Evolutionary conservation across 1,284 basidiomycete species (phyloP), one percentile per base, ranked within the genome.

Genomic region (Heterobasidion annosum): DNA sequence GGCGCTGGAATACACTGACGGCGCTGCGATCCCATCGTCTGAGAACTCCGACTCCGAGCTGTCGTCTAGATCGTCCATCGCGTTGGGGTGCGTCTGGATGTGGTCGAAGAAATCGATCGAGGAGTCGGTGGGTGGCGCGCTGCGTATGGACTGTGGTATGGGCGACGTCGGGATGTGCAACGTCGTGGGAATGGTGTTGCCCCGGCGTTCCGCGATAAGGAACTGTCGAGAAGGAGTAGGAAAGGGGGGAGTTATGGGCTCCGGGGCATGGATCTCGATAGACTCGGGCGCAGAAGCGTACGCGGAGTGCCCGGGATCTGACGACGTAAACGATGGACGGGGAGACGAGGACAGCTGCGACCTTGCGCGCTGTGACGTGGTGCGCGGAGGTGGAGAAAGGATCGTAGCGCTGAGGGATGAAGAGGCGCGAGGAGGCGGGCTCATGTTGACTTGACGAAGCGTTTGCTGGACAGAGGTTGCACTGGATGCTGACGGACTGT

Each of bases 51-150:
- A 74, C 45, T 71, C 70, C 15, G 65, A 65, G 69, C 74, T 62
- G 43, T 80, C 79, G 33, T 77, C 77, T 50, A 85, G 68, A 58
- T 83, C 85, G 61, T 86, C 83, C 77, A 88, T 80, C 18, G 79
- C 81, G 63, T 82, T 82, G n/a, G 78, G 77, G 50, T 85, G 81
- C 35, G 73, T 70, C 61, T 88, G 82, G 52, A 89, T 79, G 57
- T 70, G 77, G 67, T 89, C 86, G 66, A 89, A 89, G 72, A 89
- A 89, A 46, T 79, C 79, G 33, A 81, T 77, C 0, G 83, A 78
- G 9, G 83, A 79, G 9, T 80, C 73, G n/a, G 34, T 10, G 9
- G 75, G 78, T n/a, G 78, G 76, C 57, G 79, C 81, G 43, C 77
- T 79, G 50, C 67, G 68, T 6, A 71, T 64, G 34, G 59, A 56